Conservation (phyloP, 1,284 basidiomycete species). For the Ceratobasidium theobromae region DNA sequence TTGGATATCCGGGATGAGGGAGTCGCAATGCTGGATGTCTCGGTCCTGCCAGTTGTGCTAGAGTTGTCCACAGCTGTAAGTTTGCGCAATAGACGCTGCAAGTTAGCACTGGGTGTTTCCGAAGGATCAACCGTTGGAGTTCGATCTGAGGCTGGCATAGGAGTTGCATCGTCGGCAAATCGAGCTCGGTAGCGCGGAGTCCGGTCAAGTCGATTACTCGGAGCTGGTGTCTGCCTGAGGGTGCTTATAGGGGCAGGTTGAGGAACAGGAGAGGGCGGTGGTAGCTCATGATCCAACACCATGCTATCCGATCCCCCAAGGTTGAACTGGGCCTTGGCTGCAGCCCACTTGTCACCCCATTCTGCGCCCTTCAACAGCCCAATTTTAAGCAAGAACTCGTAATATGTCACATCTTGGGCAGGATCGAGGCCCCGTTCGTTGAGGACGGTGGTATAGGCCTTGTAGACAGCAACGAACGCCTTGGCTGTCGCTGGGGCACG, state of each 20-base stretch:
- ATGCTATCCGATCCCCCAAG: constrained; percentile 5
- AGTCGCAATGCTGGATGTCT: constrained; percentile 27
- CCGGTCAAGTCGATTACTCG: neutral
- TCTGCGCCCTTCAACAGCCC: constrained; percentile 71
- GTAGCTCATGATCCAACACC: neutral
- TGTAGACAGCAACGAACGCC: constrained; percentile 74
- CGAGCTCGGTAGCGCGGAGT: constrained; percentile 23
- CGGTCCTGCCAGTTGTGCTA: constrained; percentile 21
- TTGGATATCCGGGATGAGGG: constrained; percentile 24
- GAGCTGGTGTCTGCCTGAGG: neutral
- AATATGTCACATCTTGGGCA: constrained; percentile 75
- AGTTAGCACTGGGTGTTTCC: constrained; percentile 5
- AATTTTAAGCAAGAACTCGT: constrained; percentile 73
- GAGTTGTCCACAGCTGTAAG: constrained; percentile 23
- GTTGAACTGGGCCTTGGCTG: constrained; percentile 52
- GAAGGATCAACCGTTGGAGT: neutral
- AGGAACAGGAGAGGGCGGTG: constrained; percentile 5
- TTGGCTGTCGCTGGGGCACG: constrained; percentile 64
- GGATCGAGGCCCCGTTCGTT: constrained; percentile 70
- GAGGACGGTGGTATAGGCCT: constrained; percentile 75
- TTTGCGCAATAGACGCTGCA: constrained; percentile 19
- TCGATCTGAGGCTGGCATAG: neutral
- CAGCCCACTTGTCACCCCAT: constrained; percentile 76
- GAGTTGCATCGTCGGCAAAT: constrained; percentile 15
- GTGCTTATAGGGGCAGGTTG: constrained; percentile 2